Evolutionary conservation across 345 rosid species (phyloP).

Genomic region (Sisymbrium altissimum): DNA sequence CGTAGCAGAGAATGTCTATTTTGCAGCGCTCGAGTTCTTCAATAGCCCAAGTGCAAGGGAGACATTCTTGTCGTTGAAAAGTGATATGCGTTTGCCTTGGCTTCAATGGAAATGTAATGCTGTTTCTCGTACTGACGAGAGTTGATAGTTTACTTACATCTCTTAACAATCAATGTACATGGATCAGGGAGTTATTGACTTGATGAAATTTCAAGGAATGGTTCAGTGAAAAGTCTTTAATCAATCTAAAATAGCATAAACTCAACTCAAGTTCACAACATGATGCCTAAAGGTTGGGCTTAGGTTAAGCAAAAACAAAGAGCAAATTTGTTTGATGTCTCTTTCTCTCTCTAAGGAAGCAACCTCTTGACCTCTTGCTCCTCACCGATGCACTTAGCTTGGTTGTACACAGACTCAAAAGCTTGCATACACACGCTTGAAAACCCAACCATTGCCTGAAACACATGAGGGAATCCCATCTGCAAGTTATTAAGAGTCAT

Average conservation of each 20-base stretch:
- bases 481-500: slow-evolving; percentile 86
- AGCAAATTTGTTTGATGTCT: background rate
- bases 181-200: background rate
- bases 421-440: slow-evolving; percentile 93
- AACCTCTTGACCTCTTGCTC: slow-evolving; percentile 39
- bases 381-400: slow-evolving; percentile 48
- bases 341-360: slow-evolving; percentile 19
- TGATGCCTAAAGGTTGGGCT: slow-evolving; percentile 8
- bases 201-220: background rate
- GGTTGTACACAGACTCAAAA: slow-evolving; percentile 74
- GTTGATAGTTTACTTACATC: background rate
- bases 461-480: slow-evolving; percentile 90
- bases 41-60: slow-evolving; percentile 48
- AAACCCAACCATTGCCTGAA: slow-evolving; percentile 88
- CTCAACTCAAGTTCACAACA: slow-evolving; percentile 27
- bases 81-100: slow-evolving; percentile 45
- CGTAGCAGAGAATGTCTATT: slow-evolving; percentile 41
- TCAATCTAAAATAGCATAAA: slow-evolving; percentile 13
- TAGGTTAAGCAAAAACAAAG: background rate
- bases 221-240: background rate
- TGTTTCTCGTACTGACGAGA: background rate
- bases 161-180: slow-evolving; percentile 5
- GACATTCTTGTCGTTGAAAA: slow-evolving; percentile 49
- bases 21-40: slow-evolving; percentile 51
- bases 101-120: slow-evolving; percentile 40